phyloP scores from a whole-genome alignment of 2,329 filamentous ascomycete species.

The Lasiodiplodia sp. region DNA sequence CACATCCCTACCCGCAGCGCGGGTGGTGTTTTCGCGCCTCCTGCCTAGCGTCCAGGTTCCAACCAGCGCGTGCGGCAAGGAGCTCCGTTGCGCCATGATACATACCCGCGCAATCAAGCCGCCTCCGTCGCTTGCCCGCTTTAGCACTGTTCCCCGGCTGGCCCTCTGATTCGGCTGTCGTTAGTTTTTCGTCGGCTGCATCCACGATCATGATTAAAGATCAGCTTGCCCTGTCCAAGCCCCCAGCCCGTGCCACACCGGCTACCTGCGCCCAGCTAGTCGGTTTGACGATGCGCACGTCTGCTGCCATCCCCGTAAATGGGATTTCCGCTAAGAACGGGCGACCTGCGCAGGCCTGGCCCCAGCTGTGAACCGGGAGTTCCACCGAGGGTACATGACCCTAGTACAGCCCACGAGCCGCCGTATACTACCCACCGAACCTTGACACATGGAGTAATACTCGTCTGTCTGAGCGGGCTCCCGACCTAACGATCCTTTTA shows the following conservation, averaged over 20 bases:
- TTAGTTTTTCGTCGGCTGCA: slow-evolving; percentile 43
- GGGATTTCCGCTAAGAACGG: slow-evolving; percentile 29
- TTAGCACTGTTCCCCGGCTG: slow-evolving; percentile 38
- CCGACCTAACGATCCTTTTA: slow-evolving; percentile 30
- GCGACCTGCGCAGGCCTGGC: slow-evolving; percentile 30
- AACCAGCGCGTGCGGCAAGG: slow-evolving; percentile 41
- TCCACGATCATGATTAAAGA: slow-evolving; percentile 41
- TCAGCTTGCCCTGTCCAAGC: slow-evolving; percentile 44
- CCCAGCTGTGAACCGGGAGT: slow-evolving; percentile 30
- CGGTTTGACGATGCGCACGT: slow-evolving; percentile 30
- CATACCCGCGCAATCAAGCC: slow-evolving; percentile 43
- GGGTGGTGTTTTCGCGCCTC: slow-evolving; percentile 30
- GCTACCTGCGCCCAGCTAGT: slow-evolving; percentile 30
- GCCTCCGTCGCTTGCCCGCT: slow-evolving; percentile 29
- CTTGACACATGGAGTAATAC: slow-evolving; percentile 31
- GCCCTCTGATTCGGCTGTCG: slow-evolving; percentile 41
- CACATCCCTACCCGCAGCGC: slow-evolving; percentile 27
- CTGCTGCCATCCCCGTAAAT: slow-evolving; percentile 32
- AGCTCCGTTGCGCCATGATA: slow-evolving; percentile 52
- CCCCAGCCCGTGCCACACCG: slow-evolving; percentile 43
- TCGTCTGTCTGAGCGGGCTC: slow-evolving; percentile 29
- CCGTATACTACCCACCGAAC: slow-evolving; percentile 31
- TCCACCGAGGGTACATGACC: slow-evolving; percentile 29
- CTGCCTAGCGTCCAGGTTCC: slow-evolving; percentile 24
- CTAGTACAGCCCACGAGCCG: slow-evolving; percentile 30